Base-by-base conservation (phyloP, 2,329 filamentous ascomycete species). In the Botrytis deweyae region DNA sequence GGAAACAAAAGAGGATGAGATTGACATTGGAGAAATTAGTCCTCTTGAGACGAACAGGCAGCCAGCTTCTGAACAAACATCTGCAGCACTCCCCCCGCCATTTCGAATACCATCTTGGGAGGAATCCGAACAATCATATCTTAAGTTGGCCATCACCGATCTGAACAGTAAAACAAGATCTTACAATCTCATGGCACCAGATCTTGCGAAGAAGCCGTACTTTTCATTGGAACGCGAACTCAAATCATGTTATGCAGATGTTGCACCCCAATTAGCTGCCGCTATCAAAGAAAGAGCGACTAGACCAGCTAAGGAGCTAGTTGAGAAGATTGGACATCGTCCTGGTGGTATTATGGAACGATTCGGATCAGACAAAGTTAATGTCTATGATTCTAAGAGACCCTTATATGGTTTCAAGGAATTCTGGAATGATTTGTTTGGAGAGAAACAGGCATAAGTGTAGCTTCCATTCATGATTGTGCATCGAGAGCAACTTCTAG, bases 171-270 rank as follows among this genome's bases (percentile, higher is more conserved):
- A 97, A 67, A 92, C 94, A 12, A 89, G 96, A 40, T 93, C 93
- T 22, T 99, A 99, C 85, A 98, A 98, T 79, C 88, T 98, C 4
- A 95, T 97, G 90, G 95, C 96, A 0, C 96, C 96, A 0, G 91
- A 94, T 72, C 87, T 97, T 2, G 95, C 95, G 3, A 97, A 96
- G 83, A 97, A 97, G 82, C 93, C 95, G 0, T 98, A 98, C 82
- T 94, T 94, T 80, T 91, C 87, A 3, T 88, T 98, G 12, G 89
- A 94, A 63, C 89, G 95, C 67, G 96, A 99, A 83, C 86, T 98
- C 25, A 87, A 87, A 44, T 86, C 88, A 4, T 98, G 95, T 81
- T 98, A 91, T 80, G 92, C 94, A 0, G 95, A 97, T 75, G 91
- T 97, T 1, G 95, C 95, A 10, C 94, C 94, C 0, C 85, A 87